Conservation (phyloP, 1,284 basidiomycete genomes). For the Ustilago bromivora region DNA sequence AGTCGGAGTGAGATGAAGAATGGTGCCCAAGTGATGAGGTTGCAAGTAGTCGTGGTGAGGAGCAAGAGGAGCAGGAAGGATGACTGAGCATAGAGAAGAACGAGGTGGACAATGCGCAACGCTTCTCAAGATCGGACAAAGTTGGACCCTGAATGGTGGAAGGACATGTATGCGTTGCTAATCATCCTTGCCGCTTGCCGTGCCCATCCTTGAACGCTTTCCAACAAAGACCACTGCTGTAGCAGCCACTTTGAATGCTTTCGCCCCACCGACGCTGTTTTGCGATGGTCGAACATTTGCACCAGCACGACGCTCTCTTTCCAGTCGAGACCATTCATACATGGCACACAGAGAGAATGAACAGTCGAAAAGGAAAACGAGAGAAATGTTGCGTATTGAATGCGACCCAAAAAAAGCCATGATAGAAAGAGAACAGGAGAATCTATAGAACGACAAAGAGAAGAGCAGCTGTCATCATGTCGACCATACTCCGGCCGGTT, state of each 20-base stretch:
- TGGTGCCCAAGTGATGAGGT: neutral
- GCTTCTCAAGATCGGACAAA: neutral
- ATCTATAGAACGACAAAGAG: too few relatives aligned
- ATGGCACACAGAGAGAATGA: too few relatives aligned
- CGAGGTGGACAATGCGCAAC: neutral
- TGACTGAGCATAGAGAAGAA: neutral
- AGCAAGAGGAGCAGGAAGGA: neutral
- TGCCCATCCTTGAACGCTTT: neutral
- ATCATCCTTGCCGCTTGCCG: constrained; percentile 7
- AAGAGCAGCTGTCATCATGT: neutral
- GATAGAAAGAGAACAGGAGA: too few relatives aligned
- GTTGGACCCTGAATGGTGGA: constrained; percentile 27
- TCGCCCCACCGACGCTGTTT: too few relatives aligned
- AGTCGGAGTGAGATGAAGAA: constrained; percentile 8
- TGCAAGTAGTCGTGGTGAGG: constrained; percentile 1
- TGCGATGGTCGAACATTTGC: too few relatives aligned
- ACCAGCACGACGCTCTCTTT: too few relatives aligned
- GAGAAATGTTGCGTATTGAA: neutral
- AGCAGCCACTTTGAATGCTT: too few relatives aligned
- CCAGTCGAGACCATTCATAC: too few relatives aligned
- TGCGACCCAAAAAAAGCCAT: too few relatives aligned
- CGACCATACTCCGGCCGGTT: neutral
- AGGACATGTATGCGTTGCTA: constrained; percentile 15
- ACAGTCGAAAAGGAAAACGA: neutral
- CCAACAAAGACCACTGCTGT: neutral